A percentile compares a stretch with the other conserved stretches of the same genome.
Evolutionary conservation across 176 grass and related monocot species (phyloP).

Genomic region (Triticum aestivum): IWGSC_CS_RefSeq_v2.1 NC_057811.1:357981667-357982166

Average conservation of each 20-base stretch:
- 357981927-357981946: background rate
- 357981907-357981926: no score
- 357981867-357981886: no score
- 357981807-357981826: no score
- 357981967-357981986: background rate
- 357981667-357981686: no score
- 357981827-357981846: no score
- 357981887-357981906: no score
- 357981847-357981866: no score
- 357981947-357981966: background rate
- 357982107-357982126: background rate
- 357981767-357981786: no score
- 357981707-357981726: background rate
- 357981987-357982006: background rate
- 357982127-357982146: conserved; percentile 16
- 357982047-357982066: conserved; percentile 7
- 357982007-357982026: conserved; percentile 5
- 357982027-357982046: conserved; percentile 11
- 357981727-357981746: background rate
- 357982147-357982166: conserved; percentile 3
- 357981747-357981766: no score
- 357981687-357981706: background rate
- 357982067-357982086: background rate
- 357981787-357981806: no score
- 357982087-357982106: background rate